Evolutionary conservation across 192 early-diverging fungal species (phyloP).

Genomic region (Umbelopsis vinacea): DNA sequence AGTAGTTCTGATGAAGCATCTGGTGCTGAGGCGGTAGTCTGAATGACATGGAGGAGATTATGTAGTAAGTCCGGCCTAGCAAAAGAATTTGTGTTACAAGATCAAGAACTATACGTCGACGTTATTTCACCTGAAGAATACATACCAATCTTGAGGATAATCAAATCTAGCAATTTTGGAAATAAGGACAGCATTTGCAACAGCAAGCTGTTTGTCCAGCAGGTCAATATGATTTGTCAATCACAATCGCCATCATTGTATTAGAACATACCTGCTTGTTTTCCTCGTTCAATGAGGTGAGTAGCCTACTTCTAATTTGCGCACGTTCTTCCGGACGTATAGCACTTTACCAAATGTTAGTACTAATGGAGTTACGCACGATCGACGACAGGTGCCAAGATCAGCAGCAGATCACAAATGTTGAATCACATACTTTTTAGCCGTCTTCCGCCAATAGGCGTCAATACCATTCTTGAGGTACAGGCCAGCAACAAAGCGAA

Average conservation of each 20-base stretch:
- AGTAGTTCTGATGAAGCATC: slow-evolving; percentile 48
- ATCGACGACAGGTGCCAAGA: background rate
- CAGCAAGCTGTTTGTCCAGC: slow-evolving; percentile 56
- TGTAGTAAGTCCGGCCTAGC: slow-evolving; percentile 65
- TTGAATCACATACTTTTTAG: slow-evolving; percentile 55
- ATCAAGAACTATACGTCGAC: background rate
- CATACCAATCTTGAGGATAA: slow-evolving; percentile 87
- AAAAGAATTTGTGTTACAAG: background rate
- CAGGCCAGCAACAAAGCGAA: slow-evolving; percentile 78
- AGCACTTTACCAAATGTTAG: slow-evolving; percentile 44
- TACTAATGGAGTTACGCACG: background rate
- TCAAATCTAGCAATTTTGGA: slow-evolving; percentile 87
- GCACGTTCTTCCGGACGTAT: slow-evolving; percentile 75
- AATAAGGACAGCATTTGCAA: slow-evolving; percentile 75
- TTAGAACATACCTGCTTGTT: slow-evolving; percentile 56
- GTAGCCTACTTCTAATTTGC: slow-evolving; percentile 63
- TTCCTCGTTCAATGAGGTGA: slow-evolving; percentile 73
- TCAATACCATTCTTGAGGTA: slow-evolving; percentile 92
- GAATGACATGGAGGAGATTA: slow-evolving; percentile 58
- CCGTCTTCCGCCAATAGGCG: slow-evolving; percentile 85
- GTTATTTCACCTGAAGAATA: slow-evolving; percentile 33
- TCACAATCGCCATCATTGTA: background rate
- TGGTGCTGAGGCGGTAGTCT: slow-evolving; percentile 41
- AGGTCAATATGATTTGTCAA: background rate
- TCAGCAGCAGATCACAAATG: background rate